Evolutionary conservation across 305 asterid species (phyloP).

Genomic region (Solanum aculeatissimum): DNA sequence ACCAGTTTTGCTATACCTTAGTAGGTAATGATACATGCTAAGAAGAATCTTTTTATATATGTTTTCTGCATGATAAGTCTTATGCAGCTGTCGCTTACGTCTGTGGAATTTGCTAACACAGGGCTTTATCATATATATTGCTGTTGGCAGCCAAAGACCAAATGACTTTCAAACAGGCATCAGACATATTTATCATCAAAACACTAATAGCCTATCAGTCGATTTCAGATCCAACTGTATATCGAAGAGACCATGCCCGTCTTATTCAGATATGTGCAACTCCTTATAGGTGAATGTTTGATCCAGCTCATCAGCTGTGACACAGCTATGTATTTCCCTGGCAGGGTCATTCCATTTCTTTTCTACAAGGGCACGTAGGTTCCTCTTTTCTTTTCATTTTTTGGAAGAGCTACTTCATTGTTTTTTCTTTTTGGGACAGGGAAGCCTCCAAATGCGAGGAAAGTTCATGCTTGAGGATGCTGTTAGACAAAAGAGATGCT

Average conservation of each 20-base stretch:
- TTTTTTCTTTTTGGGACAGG: constrained; percentile 34
- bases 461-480: constrained; percentile 87
- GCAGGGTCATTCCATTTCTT: not conserved
- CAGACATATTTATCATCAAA: constrained; percentile 56
- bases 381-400: constrained; percentile 1
- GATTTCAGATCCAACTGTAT: constrained; percentile 75
- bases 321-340: not conserved
- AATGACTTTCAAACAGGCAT: constrained; percentile 44
- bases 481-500: constrained; percentile 95
- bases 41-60: not conserved
- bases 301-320: not conserved
- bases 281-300: constrained; percentile 72
- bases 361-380: not conserved
- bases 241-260: constrained; percentile 72
- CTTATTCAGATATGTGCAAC: constrained; percentile 80
- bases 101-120: constrained; percentile 11
- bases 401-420: not conserved
- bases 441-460: constrained; percentile 80
- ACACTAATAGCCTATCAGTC: constrained; percentile 76
- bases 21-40: constrained; percentile 40
- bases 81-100: constrained; percentile 4
- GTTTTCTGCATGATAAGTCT: not conserved
- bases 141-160: constrained; percentile 60
- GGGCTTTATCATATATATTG: constrained; percentile 73
- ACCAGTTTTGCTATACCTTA: constrained; percentile 87